Conservation (phyloP, 768 basidiomycete species). For the Boletus edulis region DNA sequence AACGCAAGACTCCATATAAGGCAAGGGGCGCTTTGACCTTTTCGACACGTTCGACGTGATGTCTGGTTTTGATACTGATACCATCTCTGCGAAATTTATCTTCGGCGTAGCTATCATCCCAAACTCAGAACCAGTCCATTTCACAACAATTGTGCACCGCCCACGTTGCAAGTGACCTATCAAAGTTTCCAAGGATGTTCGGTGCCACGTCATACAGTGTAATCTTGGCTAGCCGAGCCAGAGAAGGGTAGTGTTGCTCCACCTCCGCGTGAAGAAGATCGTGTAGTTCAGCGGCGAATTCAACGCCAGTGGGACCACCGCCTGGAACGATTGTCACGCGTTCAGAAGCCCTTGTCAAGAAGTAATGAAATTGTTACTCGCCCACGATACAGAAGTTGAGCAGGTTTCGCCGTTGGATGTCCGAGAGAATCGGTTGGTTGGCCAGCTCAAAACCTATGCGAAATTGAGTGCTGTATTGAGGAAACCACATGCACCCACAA, state of each 20-base stretch:
- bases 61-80: conserved; percentile 66
- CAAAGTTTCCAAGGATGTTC: conserved; percentile 72
- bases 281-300: conserved; percentile 81
- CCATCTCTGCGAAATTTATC: conserved; percentile 73
- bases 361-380: conserved; percentile 28
- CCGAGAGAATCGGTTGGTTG: conserved; percentile 73
- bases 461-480: not conserved
- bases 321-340: conserved; percentile 35
- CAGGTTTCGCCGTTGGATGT: conserved; percentile 68
- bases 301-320: conserved; percentile 78
- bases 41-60: conserved; percentile 71
- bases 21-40: conserved; percentile 36
- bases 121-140: not conserved
- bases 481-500: conserved; percentile 38
- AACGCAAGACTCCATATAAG: conserved; percentile 9
- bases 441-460: conserved; percentile 77
- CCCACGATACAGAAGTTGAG: conserved; percentile 89
- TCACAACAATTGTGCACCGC: conserved; percentile 13
- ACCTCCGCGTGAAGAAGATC: conserved; percentile 74
- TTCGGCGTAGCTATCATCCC: conserved; percentile 54
- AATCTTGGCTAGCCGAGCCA: conserved; percentile 65
- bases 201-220: conserved; percentile 83
- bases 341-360: conserved; percentile 3
- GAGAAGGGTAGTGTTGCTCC: conserved; percentile 54
- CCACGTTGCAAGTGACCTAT: conserved; percentile 60